Base-by-base conservation (phyloP, 495 filamentous ascomycete genomes). In the Trichoderma orchidacearum region DNA sequence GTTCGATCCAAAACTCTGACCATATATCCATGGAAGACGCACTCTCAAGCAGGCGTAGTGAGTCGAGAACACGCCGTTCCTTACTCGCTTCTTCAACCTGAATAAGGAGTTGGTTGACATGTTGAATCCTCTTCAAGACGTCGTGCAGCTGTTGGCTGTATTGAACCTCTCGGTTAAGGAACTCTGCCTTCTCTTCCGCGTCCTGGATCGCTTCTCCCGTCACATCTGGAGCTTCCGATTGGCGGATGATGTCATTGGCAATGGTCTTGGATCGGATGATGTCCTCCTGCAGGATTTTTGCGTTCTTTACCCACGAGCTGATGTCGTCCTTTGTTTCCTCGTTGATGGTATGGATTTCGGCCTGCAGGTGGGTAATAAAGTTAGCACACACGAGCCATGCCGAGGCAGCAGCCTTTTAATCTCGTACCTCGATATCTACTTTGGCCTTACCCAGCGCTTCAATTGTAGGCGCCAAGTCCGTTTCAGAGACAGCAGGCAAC, bases 231-330 rank as follows among this genome's bases (percentile, higher is more conserved):
- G 80, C 76, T 61, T 88, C 81, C 56, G 89, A 82, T 57, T 86
- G 74, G 56, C 80, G 77, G 8, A 89, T 78, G 50, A 96, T 93
- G 48, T 86, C 80, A 53, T 80, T 82, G 17, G 90, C 88, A 28
- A 84, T 83, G 9, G 76, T 73, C 59, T 84, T 80, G 17, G 88
- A 86, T 31, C 76, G 76, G 61, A 86, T 77, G 57, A 96, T 87
- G 61, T 95, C 91, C 30, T 79, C 75, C 63, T 89, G 85, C n/a
- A 95, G 80, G 53, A 85, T 81, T 66, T 86, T 85, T 30, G 90
- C 89, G 66, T 91, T 87, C 21, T 75, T 67, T 56, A 93, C 85
- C 91, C 91, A 96, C 58, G 81, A 75, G 63, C 89, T 84, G 60
- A 93, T 84, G 63, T 93, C 86, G 21, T 85, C 80, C 41, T 83